A percentile compares a stretch with the other conserved stretches of the same genome.
Conservation (phyloP, 2,329 filamentous ascomycete genomes). For the Pestalotiopsis sp. region DNA sequence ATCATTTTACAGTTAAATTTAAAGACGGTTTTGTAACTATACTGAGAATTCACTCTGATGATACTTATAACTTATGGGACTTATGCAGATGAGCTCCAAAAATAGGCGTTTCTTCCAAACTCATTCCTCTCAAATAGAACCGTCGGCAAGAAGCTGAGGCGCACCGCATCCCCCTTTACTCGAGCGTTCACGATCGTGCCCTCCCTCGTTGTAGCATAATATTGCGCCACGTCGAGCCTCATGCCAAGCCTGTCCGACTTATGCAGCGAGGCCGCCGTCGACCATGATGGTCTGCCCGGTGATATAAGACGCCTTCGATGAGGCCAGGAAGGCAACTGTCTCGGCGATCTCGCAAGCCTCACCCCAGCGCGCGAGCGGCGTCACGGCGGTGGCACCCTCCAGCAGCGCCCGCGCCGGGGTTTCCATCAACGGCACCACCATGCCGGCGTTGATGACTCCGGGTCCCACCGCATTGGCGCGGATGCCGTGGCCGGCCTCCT, state of each 20-base stretch:
- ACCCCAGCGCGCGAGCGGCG: slow-evolving; percentile 23
- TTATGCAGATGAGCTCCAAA: too few relatives aligned
- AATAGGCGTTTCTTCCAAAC: too few relatives aligned
- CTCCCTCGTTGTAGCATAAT: neutral
- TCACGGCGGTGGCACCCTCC: slow-evolving; percentile 6
- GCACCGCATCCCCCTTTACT: too few relatives aligned
- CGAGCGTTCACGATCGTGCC: neutral
- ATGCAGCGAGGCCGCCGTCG: slow-evolving; percentile 21
- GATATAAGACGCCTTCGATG: slow-evolving; percentile 21
- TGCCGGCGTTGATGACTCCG: slow-evolving; percentile 12
- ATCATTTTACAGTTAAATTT: too few relatives aligned
- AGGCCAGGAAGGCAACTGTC: slow-evolving; percentile 22
- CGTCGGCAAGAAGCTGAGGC: too few relatives aligned
- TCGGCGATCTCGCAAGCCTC: slow-evolving; percentile 21
- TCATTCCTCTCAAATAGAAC: too few relatives aligned
- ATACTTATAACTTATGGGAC: too few relatives aligned
- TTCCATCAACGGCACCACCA: slow-evolving; percentile 11
- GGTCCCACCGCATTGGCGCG: slow-evolving; percentile 14
- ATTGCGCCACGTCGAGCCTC: neutral
- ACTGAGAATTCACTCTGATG: too few relatives aligned
- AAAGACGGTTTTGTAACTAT: too few relatives aligned
- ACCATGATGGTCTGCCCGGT: slow-evolving; percentile 24
- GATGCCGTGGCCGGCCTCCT: slow-evolving; percentile 12
- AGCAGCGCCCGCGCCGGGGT: slow-evolving; percentile 4
- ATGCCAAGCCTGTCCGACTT: neutral